Evolutionary conservation across 129 eudicot species (phyloP).

Genomic region (Kitagawia praeruptora): DNA sequence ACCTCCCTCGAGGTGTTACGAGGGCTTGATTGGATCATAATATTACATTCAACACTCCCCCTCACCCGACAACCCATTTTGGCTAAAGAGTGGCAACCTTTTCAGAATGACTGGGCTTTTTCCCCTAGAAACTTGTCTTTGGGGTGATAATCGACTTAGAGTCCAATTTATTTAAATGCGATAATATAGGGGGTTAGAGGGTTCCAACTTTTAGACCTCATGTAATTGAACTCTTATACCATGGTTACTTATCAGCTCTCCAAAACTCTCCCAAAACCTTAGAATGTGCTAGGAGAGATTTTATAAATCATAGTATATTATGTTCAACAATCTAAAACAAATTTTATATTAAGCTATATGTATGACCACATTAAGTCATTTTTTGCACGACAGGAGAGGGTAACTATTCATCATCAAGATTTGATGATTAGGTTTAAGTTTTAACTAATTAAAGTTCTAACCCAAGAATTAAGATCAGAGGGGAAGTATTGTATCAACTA

Average conservation of each 20-base stretch:
- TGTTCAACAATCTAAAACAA: neutral
- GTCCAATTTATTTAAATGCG: neutral
- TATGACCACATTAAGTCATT: neutral
- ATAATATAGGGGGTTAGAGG: neutral
- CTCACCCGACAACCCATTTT: neutral
- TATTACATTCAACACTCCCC: neutral
- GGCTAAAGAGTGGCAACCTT: neutral
- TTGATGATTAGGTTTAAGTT: neutral
- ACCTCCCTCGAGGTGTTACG: neutral
- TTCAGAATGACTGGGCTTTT: too few relatives aligned
- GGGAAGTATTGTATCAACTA: neutral
- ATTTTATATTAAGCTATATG: neutral
- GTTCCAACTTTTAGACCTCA: neutral
- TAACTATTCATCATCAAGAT: neutral
- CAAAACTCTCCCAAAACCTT: neutral
- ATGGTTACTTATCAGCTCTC: neutral
- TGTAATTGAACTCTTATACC: neutral
- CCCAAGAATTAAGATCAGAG: neutral
- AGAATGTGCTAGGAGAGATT: neutral
- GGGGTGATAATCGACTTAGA: neutral
- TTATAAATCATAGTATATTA: neutral
- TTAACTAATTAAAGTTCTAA: neutral
- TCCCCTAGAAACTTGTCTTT: neutral
- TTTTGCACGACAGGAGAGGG: neutral
- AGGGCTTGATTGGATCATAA: neutral